These are phyloP conservation scores for Myriangium duriaei DNA, from an alignment of 2,329 filamentous ascomycete genomes.

Conservation along the genomic window DNA sequence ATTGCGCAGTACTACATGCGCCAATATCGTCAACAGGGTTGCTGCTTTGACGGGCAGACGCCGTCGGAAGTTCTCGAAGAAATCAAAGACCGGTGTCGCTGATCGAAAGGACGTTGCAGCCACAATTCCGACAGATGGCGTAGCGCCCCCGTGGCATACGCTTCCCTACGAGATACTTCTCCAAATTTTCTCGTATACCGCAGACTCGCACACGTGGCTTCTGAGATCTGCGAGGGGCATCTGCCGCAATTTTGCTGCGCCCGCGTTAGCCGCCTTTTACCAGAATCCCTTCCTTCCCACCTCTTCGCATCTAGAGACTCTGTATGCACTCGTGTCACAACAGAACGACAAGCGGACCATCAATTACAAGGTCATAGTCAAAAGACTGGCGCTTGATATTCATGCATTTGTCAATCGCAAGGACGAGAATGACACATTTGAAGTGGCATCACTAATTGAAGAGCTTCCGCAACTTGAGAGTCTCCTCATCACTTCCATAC, in stretches of 20 bases:
- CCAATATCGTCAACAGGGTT: constrained; percentile 5
- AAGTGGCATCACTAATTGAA: constrained; percentile 47
- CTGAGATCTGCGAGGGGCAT: constrained; percentile 19
- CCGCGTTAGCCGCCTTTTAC: constrained; percentile 27
- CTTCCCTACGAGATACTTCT: constrained; percentile 23
- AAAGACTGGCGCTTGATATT: constrained; percentile 57
- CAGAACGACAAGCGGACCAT: constrained; percentile 20
- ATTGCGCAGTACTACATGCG: constrained; percentile 1
- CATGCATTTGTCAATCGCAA: constrained; percentile 8
- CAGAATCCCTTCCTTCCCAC: constrained; percentile 19
- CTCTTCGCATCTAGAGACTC: constrained; percentile 19
- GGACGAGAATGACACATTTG: constrained; percentile 27
- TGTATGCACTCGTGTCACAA: constrained; percentile 19
- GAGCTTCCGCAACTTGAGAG: constrained; percentile 54
- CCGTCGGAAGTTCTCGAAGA: constrained; percentile 4
- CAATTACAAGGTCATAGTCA: constrained; percentile 61
- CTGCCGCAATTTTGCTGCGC: constrained; percentile 23
- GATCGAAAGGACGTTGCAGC: constrained; percentile 11
- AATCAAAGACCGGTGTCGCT: constrained; percentile 5
- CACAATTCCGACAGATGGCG: constrained; percentile 20
- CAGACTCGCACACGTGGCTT: constrained; percentile 18
- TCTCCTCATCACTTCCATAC: constrained; percentile 58
- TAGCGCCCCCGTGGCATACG: constrained; percentile 22
- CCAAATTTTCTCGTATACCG: constrained; percentile 22
- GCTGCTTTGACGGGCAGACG: constrained; percentile 8